Evolutionary conservation across 768 basidiomycete species (phyloP).

Genomic region (Saitozyma podzolica): DNA sequence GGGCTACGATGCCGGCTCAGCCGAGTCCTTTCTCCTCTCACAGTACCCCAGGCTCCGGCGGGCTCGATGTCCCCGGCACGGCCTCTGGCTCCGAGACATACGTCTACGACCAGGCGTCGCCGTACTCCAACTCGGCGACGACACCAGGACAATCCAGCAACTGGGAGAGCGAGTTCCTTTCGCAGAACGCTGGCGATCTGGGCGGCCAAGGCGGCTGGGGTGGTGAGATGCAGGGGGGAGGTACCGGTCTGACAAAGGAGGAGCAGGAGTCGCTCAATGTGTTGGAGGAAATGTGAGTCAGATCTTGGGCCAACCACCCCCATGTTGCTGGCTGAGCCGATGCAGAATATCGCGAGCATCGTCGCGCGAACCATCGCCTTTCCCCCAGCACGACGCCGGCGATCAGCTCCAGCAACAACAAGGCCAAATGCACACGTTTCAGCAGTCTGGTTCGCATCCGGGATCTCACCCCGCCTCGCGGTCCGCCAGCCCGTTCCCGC

Average conservation of each 20-base stretch:
- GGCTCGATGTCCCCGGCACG: no score
- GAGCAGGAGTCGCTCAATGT: constrained; percentile 11
- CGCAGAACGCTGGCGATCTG: not conserved
- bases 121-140: not conserved
- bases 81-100: not conserved
- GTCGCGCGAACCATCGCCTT: constrained; percentile 26
- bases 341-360: constrained; percentile 23
- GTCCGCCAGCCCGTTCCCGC: constrained; percentile 24
- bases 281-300: constrained; percentile 23
- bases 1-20: not conserved
- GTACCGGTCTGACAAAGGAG: not conserved
- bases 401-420: constrained; percentile 12
- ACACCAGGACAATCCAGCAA: constrained; percentile 5
- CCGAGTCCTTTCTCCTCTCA: not conserved
- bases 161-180: constrained; percentile 18
- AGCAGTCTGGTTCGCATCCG: constrained; percentile 1
- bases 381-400: constrained; percentile 2
- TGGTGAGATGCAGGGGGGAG: not conserved
- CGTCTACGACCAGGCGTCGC: not conserved
- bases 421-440: not conserved
- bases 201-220: constrained; percentile 12
- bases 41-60: no score
- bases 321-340: not conserved
- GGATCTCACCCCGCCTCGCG: constrained; percentile 14
- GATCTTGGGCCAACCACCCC: no score